Percentiles rank a stretch among this genome's conserved stretches.
phyloP scores from a whole-genome alignment of 768 basidiomycete genomes.

The Mycena vulgaris region DNA sequence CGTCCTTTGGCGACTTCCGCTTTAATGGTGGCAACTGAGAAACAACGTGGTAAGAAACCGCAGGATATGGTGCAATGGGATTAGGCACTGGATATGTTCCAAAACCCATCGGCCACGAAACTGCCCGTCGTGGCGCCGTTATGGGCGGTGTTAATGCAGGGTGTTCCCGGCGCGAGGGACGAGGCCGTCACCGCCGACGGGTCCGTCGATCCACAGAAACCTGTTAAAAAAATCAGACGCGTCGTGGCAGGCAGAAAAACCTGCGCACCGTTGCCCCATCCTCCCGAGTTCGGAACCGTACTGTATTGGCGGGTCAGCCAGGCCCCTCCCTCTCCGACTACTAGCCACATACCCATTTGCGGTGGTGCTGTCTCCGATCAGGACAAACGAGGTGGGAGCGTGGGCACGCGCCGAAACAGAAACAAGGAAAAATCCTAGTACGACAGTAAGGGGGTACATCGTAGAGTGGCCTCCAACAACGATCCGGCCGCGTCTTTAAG shows the following conservation, averaged over 20 bases:
- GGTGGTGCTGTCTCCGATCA: constrained; percentile 60
- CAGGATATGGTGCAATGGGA: background rate
- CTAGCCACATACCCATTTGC: constrained; percentile 50
- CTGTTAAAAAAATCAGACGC: constrained; percentile 27
- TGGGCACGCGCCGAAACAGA: constrained; percentile 6
- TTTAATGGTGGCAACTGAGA: constrained; percentile 48
- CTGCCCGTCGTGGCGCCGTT: constrained; percentile 60
- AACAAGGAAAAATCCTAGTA: constrained; percentile 10
- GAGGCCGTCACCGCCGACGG: constrained; percentile 52
- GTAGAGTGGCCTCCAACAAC: background rate
- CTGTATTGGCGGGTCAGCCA: background rate
- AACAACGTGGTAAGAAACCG: background rate
- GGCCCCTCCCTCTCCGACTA: too few relatives aligned
- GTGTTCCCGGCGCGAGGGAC: constrained; percentile 49
- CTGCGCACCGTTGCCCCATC: constrained; percentile 54
- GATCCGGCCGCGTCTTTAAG: constrained; percentile 1
- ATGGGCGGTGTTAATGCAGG: constrained; percentile 59
- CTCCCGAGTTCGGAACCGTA: constrained; percentile 41
- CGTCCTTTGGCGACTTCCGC: constrained; percentile 53
- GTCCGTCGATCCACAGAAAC: constrained; percentile 54
- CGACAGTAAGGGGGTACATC: constrained; percentile 30
- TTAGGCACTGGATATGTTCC: constrained; percentile 47
- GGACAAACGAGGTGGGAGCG: constrained; percentile 51
- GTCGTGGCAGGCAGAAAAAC: background rate
- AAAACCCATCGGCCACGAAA: constrained; percentile 57